Evolutionary conservation across 1,139 yeast species (phyloP), one percentile per base, ranked within the genome.

Genomic region (Yamadazyma pseudoaaseri): DNA sequence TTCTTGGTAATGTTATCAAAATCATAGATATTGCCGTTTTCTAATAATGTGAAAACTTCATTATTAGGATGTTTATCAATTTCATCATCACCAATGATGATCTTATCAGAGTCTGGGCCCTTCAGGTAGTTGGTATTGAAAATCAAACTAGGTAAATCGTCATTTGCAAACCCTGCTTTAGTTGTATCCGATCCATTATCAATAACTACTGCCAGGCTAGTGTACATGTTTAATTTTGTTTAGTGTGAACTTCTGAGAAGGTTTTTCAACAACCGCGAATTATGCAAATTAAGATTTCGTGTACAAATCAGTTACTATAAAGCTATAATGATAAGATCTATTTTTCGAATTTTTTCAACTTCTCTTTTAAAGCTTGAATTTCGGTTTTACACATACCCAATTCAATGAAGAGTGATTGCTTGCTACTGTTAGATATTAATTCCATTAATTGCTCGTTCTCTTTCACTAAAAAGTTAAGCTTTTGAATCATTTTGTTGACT

Each of bases 361-460:
- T 39, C 20, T 33, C 35, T 25, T 38, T 41, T 31, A 45, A 44
- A 2, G 12, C 29, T 8, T 28, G 27, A 11, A 44, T 33, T 30
- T 46, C 45, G 33, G 39, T 60, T 42, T 74, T 72, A 33, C 84
- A 61, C 29, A 82, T 55, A 11, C 83, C 86, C 28, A 83, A 56
- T 54, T 84, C 89, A 27, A 85, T 75, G 41, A 82, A 76, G 44
- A 81, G 65, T 48, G 85, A 86, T 48, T 82, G 82, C 30, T 83
- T 73, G 48, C 79, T 79, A 12, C 95, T 86, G 52, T 71, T 79
- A 42, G 89, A 79, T 10, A 85, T 56, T 79, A 85, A 76, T 46
- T 76, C 75, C 41, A 84, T 71, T 55, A 87, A 70, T 38, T 72
- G 75, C 37, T 79, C 82, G 52, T 89, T 89, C 53, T 89, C 96